Base-by-base conservation (phyloP, 108 stramenopile genomes). In the Parietichytrium sp. region DNA sequence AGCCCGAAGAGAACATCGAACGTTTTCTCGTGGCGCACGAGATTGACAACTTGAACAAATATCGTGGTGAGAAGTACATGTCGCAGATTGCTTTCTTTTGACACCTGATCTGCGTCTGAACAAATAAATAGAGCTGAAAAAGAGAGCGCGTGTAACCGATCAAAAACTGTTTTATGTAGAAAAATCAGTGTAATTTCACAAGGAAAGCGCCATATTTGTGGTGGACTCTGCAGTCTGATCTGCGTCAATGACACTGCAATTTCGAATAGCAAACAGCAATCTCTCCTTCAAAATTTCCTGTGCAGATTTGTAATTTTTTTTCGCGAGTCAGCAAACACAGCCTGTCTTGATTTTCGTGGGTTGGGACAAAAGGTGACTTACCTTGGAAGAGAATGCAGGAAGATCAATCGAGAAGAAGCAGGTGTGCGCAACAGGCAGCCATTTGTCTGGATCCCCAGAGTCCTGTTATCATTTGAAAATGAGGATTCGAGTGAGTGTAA, bases 381-480 rank as follows among this genome's bases (percentile, higher is more conserved):
- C n/a, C n/a, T n/a, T n/a, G n/a, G n/a, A n/a, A n/a, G n/a, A n/a
- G n/a, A n/a, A n/a, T n/a, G n/a, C n/a, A n/a, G n/a, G 61, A 27
- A 72, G 61, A 16, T 33, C 36, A n/a, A 72, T 23, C 10, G 38
- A 45, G 38, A 72, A 45, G 25, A 72, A 72, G 1, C 61, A 72
- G 20, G 61, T 72, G 42, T 72, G 61, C 42, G 61, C 61, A 13
- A 45, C 38, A 6, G 61, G 61, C 18, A 72, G 61, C 1, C 45
- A 72, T 25, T 72, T 72, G 61, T 72, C 61, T 0, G 61, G 61
- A 20, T 72, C 61, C 23, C 61, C 61, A 33, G 61, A 72, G 42
- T 72, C 61, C n/a, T n/a, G n/a, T n/a, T n/a, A n/a, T n/a, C n/a
- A n/a, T n/a, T n/a, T n/a, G n/a, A n/a, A n/a, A n/a, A n/a, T n/a